Evolutionary conservation across 148 eudicot genomes (phyloP), one percentile per base, ranked within the genome.

Genomic region (Chenopodium suecicum): DNA sequence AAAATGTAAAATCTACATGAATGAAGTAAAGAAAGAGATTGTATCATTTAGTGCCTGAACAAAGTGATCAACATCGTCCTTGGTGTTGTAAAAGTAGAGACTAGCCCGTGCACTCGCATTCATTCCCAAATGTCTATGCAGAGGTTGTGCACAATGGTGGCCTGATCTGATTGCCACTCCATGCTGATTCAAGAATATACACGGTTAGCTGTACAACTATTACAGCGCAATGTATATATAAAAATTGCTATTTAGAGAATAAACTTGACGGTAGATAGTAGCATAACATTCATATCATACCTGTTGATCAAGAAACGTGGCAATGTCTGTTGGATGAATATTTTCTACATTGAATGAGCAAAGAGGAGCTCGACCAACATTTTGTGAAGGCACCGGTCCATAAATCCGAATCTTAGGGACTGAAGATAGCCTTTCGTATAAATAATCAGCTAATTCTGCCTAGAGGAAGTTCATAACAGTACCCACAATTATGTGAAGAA

Each of bases 121-220:
- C 60, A 88, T 87, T 44, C 92, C 95, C 78, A 94, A 83, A 83
- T 89, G 82, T 0, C 95, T 91, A 79, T 94, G 98, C 65, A 94
- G 95, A 74, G 98, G 98, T 88, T 94, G 98, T 1, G 98, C 98
- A 75, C 98, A 94, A 72, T 94, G 98, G 86, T 94, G 98, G 20
- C 98, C 97, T 1, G 98, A 94, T 84, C 98, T 88, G 74, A 94
- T 93, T 41, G 98, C 98, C 74, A 94, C 93, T 73, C 97, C 93
- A 77, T 94, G 92, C 98, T 94, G 95, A 65, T 65, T 31, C 69
- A 65, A 65, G 29, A 11, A 10, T 7, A 65, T 23, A 65, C 63
- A 65, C 12, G 1, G 7, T 65, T 65, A 65, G 69, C 69, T n/a
- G 25, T 9, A 14, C 68, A n/a, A 58, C 22, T 65, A 65, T 65